Conservation (phyloP, 192 early-diverging fungal genomes). For the Backusella mclennaniae region DNA sequence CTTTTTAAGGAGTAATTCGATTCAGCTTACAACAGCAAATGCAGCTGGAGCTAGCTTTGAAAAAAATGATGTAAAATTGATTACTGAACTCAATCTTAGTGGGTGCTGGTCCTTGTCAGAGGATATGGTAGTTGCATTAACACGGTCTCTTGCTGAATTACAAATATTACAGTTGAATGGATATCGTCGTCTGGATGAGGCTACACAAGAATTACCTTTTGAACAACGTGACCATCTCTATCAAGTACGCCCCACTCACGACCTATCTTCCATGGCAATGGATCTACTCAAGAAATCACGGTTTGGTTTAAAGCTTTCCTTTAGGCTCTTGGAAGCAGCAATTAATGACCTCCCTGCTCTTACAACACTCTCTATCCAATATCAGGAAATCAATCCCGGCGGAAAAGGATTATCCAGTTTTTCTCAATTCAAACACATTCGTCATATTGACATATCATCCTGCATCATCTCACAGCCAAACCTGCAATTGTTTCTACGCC, state of each 20-base stretch:
- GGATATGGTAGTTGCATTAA: conserved; percentile 11
- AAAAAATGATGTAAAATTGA: background rate
- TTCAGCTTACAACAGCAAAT: conserved; percentile 9
- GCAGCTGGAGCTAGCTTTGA: background rate
- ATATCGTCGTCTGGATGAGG: conserved; percentile 6
- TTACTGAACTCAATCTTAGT: background rate
- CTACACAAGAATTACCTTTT: conserved; percentile 1
- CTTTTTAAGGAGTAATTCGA: conserved; percentile 14
- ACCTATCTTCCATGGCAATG: conserved; percentile 13
- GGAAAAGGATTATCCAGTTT: background rate
- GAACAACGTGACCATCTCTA: conserved; percentile 23
- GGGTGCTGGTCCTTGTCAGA: conserved; percentile 9
- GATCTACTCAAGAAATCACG: conserved; percentile 17
- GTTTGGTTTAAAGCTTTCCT: conserved; percentile 6
- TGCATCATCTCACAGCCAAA: conserved; percentile 21
- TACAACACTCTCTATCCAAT: conserved; percentile 10
- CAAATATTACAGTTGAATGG: conserved; percentile 13
- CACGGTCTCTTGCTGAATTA: background rate
- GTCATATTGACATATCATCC: conserved; percentile 24
- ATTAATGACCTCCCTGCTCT: background rate
- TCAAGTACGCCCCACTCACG: conserved; percentile 16
- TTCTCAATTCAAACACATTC: background rate
- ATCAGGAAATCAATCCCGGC: background rate
- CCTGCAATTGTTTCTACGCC: conserved; percentile 20
- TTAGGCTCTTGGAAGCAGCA: background rate